Conservation (phyloP, 768 basidiomycete genomes). For the Phylloporus sp. region DNA sequence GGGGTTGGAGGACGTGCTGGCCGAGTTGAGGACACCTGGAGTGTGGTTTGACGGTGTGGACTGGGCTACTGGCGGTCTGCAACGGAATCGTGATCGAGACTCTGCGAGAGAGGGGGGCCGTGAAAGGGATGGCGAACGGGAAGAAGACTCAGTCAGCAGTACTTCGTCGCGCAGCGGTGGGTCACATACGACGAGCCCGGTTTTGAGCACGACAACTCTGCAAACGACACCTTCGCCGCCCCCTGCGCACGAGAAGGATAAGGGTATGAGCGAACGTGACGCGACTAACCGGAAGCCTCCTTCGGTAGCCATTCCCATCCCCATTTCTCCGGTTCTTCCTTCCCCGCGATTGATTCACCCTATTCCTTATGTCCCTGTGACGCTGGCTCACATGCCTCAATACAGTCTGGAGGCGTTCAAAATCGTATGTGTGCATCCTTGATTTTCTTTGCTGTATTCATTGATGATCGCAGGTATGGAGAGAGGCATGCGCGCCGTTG, state of each 20-base stretch:
- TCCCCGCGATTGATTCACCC: slow-evolving; percentile 58
- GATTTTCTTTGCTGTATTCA: slow-evolving; percentile 2
- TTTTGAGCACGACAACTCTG: slow-evolving; percentile 67
- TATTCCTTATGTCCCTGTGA: slow-evolving; percentile 66
- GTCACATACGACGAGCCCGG: slow-evolving; percentile 67
- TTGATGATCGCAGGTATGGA: slow-evolving; percentile 53
- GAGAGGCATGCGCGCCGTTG: slow-evolving; percentile 66
- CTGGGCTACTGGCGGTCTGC: slow-evolving; percentile 40
- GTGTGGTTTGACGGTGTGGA: slow-evolving; percentile 75
- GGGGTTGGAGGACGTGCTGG: slow-evolving; percentile 58
- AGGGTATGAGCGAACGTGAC: slow-evolving; percentile 28
- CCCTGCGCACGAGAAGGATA: slow-evolving; percentile 40
- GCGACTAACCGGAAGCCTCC: slow-evolving; percentile 13
- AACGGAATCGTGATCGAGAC: slow-evolving; percentile 37
- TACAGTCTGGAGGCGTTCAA: slow-evolving; percentile 58
- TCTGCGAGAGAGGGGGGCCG: slow-evolving; percentile 23
- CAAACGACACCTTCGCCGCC: slow-evolving; percentile 79
- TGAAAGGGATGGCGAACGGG: slow-evolving; percentile 38
- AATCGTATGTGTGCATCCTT: slow-evolving; percentile 39
- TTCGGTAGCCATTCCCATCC: slow-evolving; percentile 32
- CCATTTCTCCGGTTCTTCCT: slow-evolving; percentile 59
- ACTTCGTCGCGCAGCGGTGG: slow-evolving; percentile 46
- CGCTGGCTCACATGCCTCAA: slow-evolving; percentile 48
- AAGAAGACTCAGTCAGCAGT: slow-evolving; percentile 47
- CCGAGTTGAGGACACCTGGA: slow-evolving; percentile 49